Base-by-base conservation (phyloP, 2,329 filamentous ascomycete species). In the Stagonosporopsis rhizophila region DNA sequence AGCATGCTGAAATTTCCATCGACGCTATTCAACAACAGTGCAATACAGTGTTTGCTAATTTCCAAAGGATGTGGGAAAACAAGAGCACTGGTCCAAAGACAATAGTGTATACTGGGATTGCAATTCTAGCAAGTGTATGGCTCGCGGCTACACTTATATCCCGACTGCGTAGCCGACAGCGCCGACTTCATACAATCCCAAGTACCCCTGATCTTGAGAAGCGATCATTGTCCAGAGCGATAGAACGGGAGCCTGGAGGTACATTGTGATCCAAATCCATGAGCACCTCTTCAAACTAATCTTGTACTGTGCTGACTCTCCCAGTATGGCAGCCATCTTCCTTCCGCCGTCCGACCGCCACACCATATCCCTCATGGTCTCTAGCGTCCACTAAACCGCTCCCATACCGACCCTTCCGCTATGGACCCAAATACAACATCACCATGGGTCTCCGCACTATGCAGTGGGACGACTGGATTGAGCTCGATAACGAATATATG, bases 401-500 rank as follows among this genome's bases (percentile, higher is more conserved):
- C 0, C 89, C 89, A 0, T 94, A 94, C 75, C 84, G 90, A 6
- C 89, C 90, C 0, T 94, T 94, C 74, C 85, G 88, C 65, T 85
- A 91, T 71, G 90, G 90, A 0, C 89, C 89, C 7, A 89, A 87
- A 59, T 92, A 92, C 73, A 84, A 89, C 68, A 83, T 91, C 55
- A 92, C 87, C 1, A 90, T 93, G 87, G 90, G 90, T 0, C 80
- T 94, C 2, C 83, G 90, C n/a, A 84, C 81, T 8, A 83, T 91
- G 78, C 80, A 85, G 28, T 87, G 85, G 75, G 83, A 89, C 49
- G 87, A 92, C 53, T 93, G 90, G 90, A 92, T 94, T 68, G 90
- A 96, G 75, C 83, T 96, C 23, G 92, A 96, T 76, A 93, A 89
- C 69, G 83, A 93, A 42, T 96, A 86, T 72, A 82, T 87, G 1